Evolutionary conservation across 306 rosid genomes (phyloP).

Genomic region (Trifolium pratense): DNA sequence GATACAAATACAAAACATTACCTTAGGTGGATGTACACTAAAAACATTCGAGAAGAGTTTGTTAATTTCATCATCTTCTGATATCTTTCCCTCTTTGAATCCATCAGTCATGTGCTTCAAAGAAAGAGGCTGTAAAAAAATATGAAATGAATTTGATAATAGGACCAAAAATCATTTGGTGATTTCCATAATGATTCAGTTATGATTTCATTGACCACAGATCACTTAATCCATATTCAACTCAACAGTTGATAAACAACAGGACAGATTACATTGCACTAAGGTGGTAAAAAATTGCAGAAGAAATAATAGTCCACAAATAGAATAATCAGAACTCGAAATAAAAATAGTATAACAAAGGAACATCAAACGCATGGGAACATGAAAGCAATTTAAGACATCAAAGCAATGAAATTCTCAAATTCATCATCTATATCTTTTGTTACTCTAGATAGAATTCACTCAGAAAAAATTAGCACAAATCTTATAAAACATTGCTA

Average conservation of each 20-base stretch:
- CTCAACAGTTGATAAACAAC: slow-evolving; percentile 27
- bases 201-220: slow-evolving; percentile 15
- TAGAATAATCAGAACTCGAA: neutral
- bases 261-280: slow-evolving; percentile 25
- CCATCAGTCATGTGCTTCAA: slow-evolving; percentile 83
- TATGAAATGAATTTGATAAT: slow-evolving; percentile 35
- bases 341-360: slow-evolving; percentile 2
- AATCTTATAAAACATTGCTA: neutral
- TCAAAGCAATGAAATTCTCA: slow-evolving; percentile 1
- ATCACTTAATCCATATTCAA: slow-evolving; percentile 28
- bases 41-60: slow-evolving; percentile 86
- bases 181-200: slow-evolving; percentile 26
- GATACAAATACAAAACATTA: slow-evolving; percentile 53
- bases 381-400: neutral
- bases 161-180: slow-evolving; percentile 4
- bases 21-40: slow-evolving; percentile 83
- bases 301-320: neutral
- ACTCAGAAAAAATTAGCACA: neutral
- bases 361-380: neutral
- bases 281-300: neutral
- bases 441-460: neutral
- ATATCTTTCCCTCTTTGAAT: slow-evolving; percentile 70
- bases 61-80: slow-evolving; percentile 70
- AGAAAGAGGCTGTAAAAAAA: slow-evolving; percentile 73
- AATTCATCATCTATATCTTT: slow-evolving; percentile 5